Evolutionary conservation across 2,329 filamentous ascomycete species (phyloP).

Genomic region (Aureobasidium sp.): DNA sequence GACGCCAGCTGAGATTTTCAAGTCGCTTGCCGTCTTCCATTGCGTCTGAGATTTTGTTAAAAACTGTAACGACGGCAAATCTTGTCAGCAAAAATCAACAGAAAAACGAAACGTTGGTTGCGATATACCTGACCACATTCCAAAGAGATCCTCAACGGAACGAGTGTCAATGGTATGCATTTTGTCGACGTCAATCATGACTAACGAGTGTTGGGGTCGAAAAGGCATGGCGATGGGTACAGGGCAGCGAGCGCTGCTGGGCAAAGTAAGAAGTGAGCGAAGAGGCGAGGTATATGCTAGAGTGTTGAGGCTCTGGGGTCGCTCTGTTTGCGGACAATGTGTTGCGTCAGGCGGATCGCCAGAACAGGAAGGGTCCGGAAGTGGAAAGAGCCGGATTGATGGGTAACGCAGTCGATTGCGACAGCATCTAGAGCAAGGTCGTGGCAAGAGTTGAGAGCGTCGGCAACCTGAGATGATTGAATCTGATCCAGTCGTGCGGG

Average conservation of each 20-base stretch:
- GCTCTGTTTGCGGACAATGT: slow-evolving; percentile 12
- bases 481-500: slow-evolving; percentile 4
- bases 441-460: neutral
- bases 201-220: slow-evolving; percentile 72
- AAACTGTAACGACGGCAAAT: slow-evolving; percentile 42
- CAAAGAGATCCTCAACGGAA: slow-evolving; percentile 87
- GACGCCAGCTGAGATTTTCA: slow-evolving; percentile 91
- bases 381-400: neutral
- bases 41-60: slow-evolving; percentile 88
- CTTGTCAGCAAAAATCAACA: slow-evolving; percentile 12
- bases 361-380: neutral
- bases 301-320: neutral
- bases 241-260: slow-evolving; percentile 8
- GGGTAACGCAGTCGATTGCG: slow-evolving; percentile 6
- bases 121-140: slow-evolving; percentile 85
- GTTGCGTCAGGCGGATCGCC: slow-evolving; percentile 13
- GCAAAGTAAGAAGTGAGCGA: neutral
- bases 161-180: slow-evolving; percentile 93
- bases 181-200: slow-evolving; percentile 84
- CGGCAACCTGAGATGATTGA: neutral
- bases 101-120: neutral
- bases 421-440: slow-evolving; percentile 1
- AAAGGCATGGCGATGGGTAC: slow-evolving; percentile 64
- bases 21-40: slow-evolving; percentile 86
- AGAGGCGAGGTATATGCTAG: neutral